Evolutionary conservation across 495 filamentous ascomycete species (phyloP).

Genomic region (Xanthoparmelia taractica): DNA sequence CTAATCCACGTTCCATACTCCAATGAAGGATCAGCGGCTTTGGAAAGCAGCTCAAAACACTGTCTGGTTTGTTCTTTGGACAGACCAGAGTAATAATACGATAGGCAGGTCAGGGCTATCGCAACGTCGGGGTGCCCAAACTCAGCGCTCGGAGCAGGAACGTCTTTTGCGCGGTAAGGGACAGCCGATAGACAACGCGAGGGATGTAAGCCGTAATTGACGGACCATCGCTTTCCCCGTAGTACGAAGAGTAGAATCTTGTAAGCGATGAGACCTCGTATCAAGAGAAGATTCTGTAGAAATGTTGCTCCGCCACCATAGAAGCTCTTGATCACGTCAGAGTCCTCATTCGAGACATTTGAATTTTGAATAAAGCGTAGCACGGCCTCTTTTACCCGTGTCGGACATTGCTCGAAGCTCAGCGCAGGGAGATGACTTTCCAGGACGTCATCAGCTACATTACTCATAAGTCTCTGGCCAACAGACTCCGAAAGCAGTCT

Average conservation of each 20-base stretch:
- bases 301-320: neutral
- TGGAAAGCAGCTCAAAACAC: constrained; percentile 42
- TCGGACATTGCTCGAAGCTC: neutral
- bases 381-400: neutral
- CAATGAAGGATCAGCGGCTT: constrained; percentile 44
- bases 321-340: neutral
- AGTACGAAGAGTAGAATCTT: constrained; percentile 50
- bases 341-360: neutral
- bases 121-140: constrained; percentile 66
- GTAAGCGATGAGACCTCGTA: constrained; percentile 47
- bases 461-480: neutral
- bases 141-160: constrained; percentile 53
- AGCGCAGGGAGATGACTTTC: neutral
- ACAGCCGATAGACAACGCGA: constrained; percentile 12
- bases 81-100: constrained; percentile 62
- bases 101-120: constrained; percentile 55
- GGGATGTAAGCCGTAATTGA: constrained; percentile 53
- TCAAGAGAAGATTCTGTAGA: neutral
- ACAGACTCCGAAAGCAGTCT: neutral
- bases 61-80: constrained; percentile 41
- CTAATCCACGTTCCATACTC: constrained; percentile 51
- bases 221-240: constrained; percentile 52
- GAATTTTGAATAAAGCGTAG: neutral
- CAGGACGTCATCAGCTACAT: neutral
- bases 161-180: constrained; percentile 51